Percentiles rank a stretch among this genome's conserved stretches.
These are phyloP conservation scores for Colletotrichum spaethianum DNA, from an alignment of 2,329 filamentous ascomycete genomes.

Conservation along the genomic window DNA sequence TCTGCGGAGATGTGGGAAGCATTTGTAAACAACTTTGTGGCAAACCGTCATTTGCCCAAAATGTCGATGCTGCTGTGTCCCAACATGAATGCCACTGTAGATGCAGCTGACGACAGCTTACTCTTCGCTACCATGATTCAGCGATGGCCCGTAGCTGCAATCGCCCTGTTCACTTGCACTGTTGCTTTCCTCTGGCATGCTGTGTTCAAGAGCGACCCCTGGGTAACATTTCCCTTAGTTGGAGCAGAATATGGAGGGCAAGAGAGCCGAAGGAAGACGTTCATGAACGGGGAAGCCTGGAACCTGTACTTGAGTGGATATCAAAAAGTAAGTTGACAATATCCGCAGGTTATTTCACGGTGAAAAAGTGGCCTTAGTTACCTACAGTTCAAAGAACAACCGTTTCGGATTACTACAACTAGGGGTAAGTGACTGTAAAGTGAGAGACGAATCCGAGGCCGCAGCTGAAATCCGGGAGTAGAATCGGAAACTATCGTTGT, in stretches of 20 bases:
- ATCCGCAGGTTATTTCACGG: too few relatives aligned
- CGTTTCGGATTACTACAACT: slow-evolving; percentile 48
- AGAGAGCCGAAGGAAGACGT: slow-evolving; percentile 47
- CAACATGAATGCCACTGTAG: too few relatives aligned
- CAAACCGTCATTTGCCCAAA: too few relatives aligned
- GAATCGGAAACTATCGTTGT: slow-evolving; percentile 47
- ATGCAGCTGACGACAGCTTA: too few relatives aligned
- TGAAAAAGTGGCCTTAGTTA: not conserved
- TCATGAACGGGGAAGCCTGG: slow-evolving; percentile 39
- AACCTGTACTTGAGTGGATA: slow-evolving; percentile 49
- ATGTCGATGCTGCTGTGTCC: too few relatives aligned
- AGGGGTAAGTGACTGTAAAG: slow-evolving; percentile 35
- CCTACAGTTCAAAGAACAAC: slow-evolving; percentile 49
- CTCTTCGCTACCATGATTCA: too few relatives aligned
- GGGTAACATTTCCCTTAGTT: slow-evolving; percentile 44
- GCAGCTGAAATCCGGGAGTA: slow-evolving; percentile 13
- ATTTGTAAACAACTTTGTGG: too few relatives aligned
- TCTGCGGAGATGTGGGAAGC: too few relatives aligned
- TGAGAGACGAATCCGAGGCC: not conserved
- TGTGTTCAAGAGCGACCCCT: slow-evolving; percentile 13
- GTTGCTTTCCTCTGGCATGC: not conserved
- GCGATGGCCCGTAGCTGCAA: slow-evolving; percentile 11
- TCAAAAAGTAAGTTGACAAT: slow-evolving; percentile 43
- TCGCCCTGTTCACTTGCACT: slow-evolving; percentile 2
- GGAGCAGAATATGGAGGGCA: slow-evolving; percentile 45